phyloP scores from a whole-genome alignment of 2,329 filamentous ascomycete species.

The Beauveria caledonica region DNA sequence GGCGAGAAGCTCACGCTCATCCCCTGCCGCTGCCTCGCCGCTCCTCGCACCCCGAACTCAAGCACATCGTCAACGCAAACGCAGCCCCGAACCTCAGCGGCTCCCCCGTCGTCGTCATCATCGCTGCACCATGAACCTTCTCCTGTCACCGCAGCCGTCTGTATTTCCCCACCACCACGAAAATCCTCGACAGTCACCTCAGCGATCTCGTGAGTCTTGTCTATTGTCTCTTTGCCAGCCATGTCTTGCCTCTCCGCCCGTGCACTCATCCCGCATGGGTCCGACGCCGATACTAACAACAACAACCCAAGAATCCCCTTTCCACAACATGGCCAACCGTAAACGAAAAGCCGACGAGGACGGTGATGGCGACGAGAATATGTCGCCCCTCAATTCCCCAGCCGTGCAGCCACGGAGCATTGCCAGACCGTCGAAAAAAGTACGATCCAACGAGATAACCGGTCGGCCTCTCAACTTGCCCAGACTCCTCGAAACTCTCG shows the following conservation, averaged over 20 bases:
- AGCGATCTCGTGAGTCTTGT: constrained; percentile 43
- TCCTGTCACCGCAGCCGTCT: constrained; percentile 52
- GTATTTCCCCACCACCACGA: constrained; percentile 53
- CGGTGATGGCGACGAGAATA: constrained; percentile 75
- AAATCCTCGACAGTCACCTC: constrained; percentile 43
- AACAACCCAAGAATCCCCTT: constrained; percentile 31
- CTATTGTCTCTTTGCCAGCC: neutral
- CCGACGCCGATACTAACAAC: constrained; percentile 4
- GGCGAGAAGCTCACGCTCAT: constrained; percentile 2
- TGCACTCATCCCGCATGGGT: neutral
- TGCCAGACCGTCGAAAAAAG: constrained; percentile 56
- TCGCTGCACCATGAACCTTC: constrained; percentile 47
- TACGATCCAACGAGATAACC: constrained; percentile 54
- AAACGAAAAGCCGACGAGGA: constrained; percentile 88
- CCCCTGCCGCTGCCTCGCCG: neutral
- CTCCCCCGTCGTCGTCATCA: neutral
- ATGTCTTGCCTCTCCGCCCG: neutral
- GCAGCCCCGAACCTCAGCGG: neutral
- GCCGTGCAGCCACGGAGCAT: constrained; percentile 63
- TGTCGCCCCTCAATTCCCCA: constrained; percentile 78
- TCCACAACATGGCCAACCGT: constrained; percentile 45
- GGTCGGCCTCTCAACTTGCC: constrained; percentile 48
- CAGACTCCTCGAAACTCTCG: constrained; percentile 88
- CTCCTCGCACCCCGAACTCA: neutral
- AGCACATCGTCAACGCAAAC: constrained; percentile 8